Conservation (phyloP, 371 early-diverging fungal genomes). For the Lichtheimia ornata region DNA sequence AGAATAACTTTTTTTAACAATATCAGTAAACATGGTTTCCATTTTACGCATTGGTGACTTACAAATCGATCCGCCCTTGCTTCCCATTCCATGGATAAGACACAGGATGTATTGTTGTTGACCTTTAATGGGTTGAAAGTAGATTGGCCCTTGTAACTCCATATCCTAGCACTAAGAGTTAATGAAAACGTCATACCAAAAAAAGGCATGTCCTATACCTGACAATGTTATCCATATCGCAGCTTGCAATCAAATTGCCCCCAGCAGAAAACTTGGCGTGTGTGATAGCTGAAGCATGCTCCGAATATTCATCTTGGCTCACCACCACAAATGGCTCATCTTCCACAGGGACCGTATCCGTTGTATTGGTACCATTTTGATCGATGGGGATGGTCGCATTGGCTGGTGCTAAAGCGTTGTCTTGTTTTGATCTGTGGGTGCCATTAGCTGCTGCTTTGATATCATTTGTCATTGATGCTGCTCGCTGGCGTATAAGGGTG, state of each 20-base stretch:
- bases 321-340: slow-evolving; percentile 49
- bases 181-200: not conserved
- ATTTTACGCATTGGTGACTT: slow-evolving; percentile 9
- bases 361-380: not conserved
- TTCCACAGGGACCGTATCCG: slow-evolving; percentile 7
- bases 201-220: no score
- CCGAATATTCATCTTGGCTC: slow-evolving; percentile 60
- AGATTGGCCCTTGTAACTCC: slow-evolving; percentile 53
- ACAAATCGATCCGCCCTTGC: slow-evolving; percentile 55
- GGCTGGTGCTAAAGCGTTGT: not conserved
- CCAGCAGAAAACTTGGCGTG: slow-evolving; percentile 62
- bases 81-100: slow-evolving; percentile 67
- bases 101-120: slow-evolving; percentile 44
- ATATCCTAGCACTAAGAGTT: slow-evolving; percentile 28
- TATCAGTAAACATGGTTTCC: not conserved
- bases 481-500: slow-evolving; percentile 41
- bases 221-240: slow-evolving; percentile 69
- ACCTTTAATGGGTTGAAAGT: slow-evolving; percentile 51
- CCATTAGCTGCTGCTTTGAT: slow-evolving; percentile 15
- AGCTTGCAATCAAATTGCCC: slow-evolving; percentile 64
- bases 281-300: slow-evolving; percentile 65
- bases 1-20: slow-evolving; percentile 40
- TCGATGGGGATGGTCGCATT: not conserved
- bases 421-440: slow-evolving; percentile 15
- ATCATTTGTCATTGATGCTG: slow-evolving; percentile 36